Percentiles rank a stretch among this genome's conserved stretches.
Conservation (phyloP, 1,139 yeast species). For the Blastobotrys arbuscula region DNA sequence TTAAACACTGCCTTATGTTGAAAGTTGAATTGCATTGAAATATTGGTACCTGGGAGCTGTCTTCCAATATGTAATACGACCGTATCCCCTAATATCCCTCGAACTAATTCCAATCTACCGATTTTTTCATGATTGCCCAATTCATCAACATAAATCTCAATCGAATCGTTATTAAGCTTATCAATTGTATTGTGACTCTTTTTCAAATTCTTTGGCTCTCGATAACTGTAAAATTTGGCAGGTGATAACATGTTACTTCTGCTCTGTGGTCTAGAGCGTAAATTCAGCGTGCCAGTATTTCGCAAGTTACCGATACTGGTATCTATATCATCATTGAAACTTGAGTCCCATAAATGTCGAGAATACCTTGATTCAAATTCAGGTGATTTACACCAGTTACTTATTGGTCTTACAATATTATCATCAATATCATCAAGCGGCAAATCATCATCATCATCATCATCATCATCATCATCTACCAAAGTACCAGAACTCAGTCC, state of each 20-base stretch:
- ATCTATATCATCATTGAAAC: slow-evolving; percentile 4
- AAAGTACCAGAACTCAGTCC: not conserved
- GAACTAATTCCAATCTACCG: slow-evolving; percentile 2
- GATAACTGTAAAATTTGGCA: not conserved
- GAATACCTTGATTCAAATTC: slow-evolving; percentile 6
- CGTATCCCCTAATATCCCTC: slow-evolving; percentile 3
- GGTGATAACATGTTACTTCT: not conserved
- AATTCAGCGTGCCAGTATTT: not conserved
- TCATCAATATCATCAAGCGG: not conserved
- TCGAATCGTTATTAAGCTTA: not conserved
- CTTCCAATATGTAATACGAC: slow-evolving; percentile 3
- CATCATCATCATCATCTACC: not conserved
- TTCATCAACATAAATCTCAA: slow-evolving; percentile 3
- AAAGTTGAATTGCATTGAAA: not conserved
- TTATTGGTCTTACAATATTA: not conserved
- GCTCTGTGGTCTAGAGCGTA: not conserved
- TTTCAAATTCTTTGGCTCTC: not conserved
- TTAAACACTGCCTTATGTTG: not conserved
- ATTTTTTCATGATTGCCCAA: not conserved
- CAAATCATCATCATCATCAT: not conserved
- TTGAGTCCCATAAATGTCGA: slow-evolving; percentile 7
- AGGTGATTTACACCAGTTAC: slow-evolving; percentile 5
- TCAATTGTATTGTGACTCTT: not conserved
- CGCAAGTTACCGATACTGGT: not conserved
- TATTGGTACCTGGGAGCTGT: not conserved